phyloP scores from a whole-genome alignment of 768 basidiomycete species.

The Rossbeevera mucosa region DNA sequence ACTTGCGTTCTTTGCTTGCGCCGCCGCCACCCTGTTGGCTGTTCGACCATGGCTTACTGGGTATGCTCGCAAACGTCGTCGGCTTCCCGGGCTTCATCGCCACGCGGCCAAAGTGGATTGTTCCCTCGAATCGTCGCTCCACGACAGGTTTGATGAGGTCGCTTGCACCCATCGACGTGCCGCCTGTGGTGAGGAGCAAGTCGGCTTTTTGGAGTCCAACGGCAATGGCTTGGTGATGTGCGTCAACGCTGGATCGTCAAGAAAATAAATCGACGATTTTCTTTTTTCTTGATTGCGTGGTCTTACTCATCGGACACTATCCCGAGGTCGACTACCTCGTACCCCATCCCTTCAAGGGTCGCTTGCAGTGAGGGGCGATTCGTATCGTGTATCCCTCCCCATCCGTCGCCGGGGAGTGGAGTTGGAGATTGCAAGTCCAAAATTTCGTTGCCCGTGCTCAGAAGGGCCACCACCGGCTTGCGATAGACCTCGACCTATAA shows the following conservation, averaged over 20 bases:
- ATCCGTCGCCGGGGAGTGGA: constrained; percentile 35
- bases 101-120: constrained; percentile 82
- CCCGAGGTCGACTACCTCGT: constrained; percentile 73
- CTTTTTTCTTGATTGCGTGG: not conserved
- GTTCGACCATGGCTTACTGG: constrained; percentile 20
- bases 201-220: constrained; percentile 62
- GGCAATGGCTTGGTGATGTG: constrained; percentile 54
- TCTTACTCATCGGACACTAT: constrained; percentile 71
- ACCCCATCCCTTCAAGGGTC: constrained; percentile 67
- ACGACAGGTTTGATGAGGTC: constrained; percentile 88
- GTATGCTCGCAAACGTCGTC: constrained; percentile 83
- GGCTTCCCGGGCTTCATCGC: constrained; percentile 84
- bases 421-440: constrained; percentile 50
- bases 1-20: constrained; percentile 39
- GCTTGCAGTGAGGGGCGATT: constrained; percentile 78
- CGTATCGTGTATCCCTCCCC: constrained; percentile 81
- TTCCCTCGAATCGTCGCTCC: constrained; percentile 71
- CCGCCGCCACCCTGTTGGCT: not conserved
- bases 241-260: constrained; percentile 39
- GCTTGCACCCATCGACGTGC: constrained; percentile 87
- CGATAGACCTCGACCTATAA: constrained; percentile 61
- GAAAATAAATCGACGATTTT: not conserved
- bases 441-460: constrained; percentile 87
- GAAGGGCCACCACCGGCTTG: constrained; percentile 71
- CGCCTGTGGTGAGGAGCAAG: constrained; percentile 79